Evolutionary conservation across 352 stramenopile genomes (phyloP).

Genomic region (Globisporangium middletonii): DNA sequence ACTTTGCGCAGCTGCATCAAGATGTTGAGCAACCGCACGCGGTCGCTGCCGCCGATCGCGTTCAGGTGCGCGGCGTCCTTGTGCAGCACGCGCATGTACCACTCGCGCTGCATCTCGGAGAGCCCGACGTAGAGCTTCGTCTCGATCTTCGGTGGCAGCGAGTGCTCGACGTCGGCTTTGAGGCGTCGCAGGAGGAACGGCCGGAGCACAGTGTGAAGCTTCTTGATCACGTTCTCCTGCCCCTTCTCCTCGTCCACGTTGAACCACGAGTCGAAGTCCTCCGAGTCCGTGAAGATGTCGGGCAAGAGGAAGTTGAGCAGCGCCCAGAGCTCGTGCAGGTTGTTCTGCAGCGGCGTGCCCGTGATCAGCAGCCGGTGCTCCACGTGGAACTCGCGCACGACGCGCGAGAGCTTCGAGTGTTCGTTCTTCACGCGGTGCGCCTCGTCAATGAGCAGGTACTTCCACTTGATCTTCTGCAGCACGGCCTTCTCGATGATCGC

Average conservation of each 20-base stretch:
- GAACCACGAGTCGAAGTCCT: conserved; percentile 99
- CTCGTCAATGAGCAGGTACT: conserved; percentile 98
- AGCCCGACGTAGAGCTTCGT: conserved; percentile 98
- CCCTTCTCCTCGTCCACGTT: conserved; percentile 95
- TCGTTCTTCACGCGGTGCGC: conserved; percentile 98
- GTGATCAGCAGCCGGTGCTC: conserved; percentile 95
- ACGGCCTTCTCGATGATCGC: conserved; percentile 93
- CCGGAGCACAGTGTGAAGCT: conserved; percentile 95
- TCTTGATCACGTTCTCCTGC: conserved; percentile 97
- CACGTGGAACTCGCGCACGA: conserved; percentile 88
- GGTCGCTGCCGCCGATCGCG: conserved; percentile 94
- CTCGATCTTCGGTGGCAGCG: conserved; percentile 97
- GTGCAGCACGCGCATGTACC: conserved; percentile 98
- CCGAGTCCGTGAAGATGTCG: conserved; percentile 91
- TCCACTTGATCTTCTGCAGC: conserved; percentile 94
- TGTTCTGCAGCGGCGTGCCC: conserved; percentile 99
- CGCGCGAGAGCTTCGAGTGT: conserved; percentile 84
- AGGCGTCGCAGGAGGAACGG: conserved; percentile 97
- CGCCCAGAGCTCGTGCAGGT: conserved; percentile 99
- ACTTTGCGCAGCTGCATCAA: conserved; percentile 99
- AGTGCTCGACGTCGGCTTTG: conserved; percentile 98
- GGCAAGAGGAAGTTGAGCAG: conserved; percentile 99
- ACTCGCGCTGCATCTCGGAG: conserved; percentile 96
- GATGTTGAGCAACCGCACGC: conserved; percentile 95
- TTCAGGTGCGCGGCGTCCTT: conserved; percentile 96